Base-by-base conservation (phyloP, 495 filamentous ascomycete genomes). In the Hapsidospora chrysogenum region DNA sequence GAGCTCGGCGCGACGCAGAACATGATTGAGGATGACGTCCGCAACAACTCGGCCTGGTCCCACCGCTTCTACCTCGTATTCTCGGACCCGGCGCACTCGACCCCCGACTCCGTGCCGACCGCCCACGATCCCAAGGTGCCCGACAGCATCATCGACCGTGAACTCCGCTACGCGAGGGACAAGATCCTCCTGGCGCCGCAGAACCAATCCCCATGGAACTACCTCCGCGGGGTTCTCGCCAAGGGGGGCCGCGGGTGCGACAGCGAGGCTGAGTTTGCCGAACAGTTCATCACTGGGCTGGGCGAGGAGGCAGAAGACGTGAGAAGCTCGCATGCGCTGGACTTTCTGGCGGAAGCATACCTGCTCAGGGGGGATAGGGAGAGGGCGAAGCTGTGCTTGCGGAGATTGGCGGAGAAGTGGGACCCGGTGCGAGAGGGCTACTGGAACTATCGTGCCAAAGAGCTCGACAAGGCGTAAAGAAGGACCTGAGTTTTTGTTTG, bases 21-120 rank as follows among this genome's bases (percentile, higher is more conserved):
- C 2, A 64, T 95, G 44, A 61, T 96, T 14, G 53, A 65, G 34
- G 56, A 66, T 8, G 89, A 97, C 54, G 75, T 96, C 33, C 67
- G 84, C 44, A 97, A 97, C 56, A 97, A 97, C 53, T 85, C 78
- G 18, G 89, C 86, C 21, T 97, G 89, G 89, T 92, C 85, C 43
- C 92, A 97, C 60, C 74, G 89, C 9, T 96, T 83, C 61, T 92
- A 84, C 54, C 43, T 96, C 5, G 72, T 89, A 2, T 93, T 96
- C 50, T 79, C 78, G 0, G 51, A 72, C 62, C 74, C 67, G 7
- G 45, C 37, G 6, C 40, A 56, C 32, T 50, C 55, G 11, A 75
- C 74, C 35, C 53, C 59, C 2, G 67, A 60, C 18, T 36, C 55
- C 5, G 52, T 52, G 15, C 54, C 56, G 3, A 61, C 56, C 2